Evolutionary conservation across 768 basidiomycete species (phyloP).

Genomic region (Mycena vitilis): DNA sequence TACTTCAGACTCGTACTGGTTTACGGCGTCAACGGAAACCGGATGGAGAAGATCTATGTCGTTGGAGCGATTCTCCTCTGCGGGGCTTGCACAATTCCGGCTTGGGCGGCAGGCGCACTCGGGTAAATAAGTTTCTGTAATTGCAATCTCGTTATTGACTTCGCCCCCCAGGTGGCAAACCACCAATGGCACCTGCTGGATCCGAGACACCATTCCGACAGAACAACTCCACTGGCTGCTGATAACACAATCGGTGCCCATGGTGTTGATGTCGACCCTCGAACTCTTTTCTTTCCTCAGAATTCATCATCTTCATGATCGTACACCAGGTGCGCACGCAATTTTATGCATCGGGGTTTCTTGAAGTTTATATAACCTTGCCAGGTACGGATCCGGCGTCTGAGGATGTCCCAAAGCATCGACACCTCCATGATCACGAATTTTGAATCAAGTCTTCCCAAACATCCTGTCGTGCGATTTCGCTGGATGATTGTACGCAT

Average conservation of each 20-base stretch:
- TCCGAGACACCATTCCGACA: neutral
- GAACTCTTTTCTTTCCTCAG: neutral
- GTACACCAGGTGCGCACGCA: neutral
- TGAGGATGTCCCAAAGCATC: neutral
- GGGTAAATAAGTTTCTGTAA: neutral
- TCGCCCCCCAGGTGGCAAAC: neutral
- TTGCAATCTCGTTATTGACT: neutral
- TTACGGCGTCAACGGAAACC: slow-evolving; percentile 40
- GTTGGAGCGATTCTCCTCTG: neutral
- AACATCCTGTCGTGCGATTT: neutral
- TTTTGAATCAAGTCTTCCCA: neutral
- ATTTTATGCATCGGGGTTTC: neutral
- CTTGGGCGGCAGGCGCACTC: neutral
- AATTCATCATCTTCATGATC: neutral
- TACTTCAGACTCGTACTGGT: slow-evolving; percentile 40
- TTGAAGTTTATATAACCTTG: neutral
- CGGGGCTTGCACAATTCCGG: neutral
- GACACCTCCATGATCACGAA: neutral
- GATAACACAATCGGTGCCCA: neutral
- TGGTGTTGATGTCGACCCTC: slow-evolving; percentile 1
- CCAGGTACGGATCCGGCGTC: slow-evolving; percentile 1
- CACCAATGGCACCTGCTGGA: neutral
- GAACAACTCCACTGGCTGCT: neutral
- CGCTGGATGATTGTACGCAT: slow-evolving; percentile 4
- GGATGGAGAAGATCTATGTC: slow-evolving; percentile 39